Conservation (phyloP, 116 monocot species). For the Dioscorea cayenensis region DNA sequence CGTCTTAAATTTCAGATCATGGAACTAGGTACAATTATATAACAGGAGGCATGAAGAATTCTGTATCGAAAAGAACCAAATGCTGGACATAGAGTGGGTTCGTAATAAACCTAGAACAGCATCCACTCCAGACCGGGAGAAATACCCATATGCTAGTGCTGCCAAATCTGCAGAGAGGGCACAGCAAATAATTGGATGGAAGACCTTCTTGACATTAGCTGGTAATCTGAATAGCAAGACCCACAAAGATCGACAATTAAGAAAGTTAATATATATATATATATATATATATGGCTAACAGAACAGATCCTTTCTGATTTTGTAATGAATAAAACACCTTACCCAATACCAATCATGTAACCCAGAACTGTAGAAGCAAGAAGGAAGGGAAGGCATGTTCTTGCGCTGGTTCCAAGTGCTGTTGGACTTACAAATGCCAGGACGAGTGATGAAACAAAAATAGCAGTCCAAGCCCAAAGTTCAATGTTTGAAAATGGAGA, state of each 20-base stretch:
- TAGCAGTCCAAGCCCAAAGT: conserved; percentile 56
- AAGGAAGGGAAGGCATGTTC: conserved; percentile 83
- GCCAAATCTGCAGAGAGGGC: conserved; percentile 90
- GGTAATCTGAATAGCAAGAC: conserved; percentile 58
- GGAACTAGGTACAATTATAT: too few species aligned
- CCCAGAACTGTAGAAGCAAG: conserved; percentile 85
- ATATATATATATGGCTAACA: neutral
- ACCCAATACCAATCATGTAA: conserved; percentile 92
- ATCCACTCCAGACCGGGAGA: conserved; percentile 75
- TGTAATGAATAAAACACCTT: conserved; percentile 23
- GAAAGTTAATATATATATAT: neutral
- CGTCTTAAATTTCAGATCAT: neutral
- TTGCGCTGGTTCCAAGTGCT: conserved; percentile 84
- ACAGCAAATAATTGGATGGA: conserved; percentile 96
- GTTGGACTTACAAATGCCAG: conserved; percentile 53
- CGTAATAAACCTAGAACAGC: conserved; percentile 79
- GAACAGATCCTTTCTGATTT: neutral
- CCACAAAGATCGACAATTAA: neutral
- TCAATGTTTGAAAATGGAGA: conserved; percentile 67
- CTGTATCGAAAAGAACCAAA: neutral
- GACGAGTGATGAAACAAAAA: conserved; percentile 60
- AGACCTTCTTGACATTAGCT: conserved; percentile 52
- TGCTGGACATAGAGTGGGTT: conserved; percentile 6
- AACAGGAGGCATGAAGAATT: neutral
- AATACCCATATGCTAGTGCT: conserved; percentile 77